Percentiles rank a stretch among this genome's conserved stretches.
Conservation (phyloP, 1,139 yeast species). For the Martiniozyma asiatica region DNA sequence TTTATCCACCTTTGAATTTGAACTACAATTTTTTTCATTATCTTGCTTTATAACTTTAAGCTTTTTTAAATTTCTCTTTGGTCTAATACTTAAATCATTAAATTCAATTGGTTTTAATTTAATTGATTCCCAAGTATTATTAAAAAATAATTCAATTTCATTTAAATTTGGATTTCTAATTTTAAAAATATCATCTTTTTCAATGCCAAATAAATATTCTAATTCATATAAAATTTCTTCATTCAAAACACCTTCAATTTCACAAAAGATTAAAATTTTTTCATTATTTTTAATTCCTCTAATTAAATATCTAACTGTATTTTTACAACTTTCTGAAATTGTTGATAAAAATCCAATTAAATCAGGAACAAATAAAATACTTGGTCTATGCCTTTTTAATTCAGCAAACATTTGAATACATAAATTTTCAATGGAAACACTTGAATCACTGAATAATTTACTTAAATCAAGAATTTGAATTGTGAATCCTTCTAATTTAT, state of each 20-base stretch:
- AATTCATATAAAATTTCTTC: constrained; percentile 14
- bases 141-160: constrained; percentile 45
- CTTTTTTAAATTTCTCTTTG: constrained; percentile 34
- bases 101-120: constrained; percentile 56
- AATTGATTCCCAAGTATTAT: constrained; percentile 42
- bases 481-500: constrained; percentile 80
- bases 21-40: constrained; percentile 1
- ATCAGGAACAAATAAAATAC: constrained; percentile 76
- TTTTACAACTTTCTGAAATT: constrained; percentile 55
- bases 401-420: constrained; percentile 79
- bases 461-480: constrained; percentile 80
- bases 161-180: constrained; percentile 32
- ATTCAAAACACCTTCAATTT: constrained; percentile 37
- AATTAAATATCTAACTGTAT: constrained; percentile 61
- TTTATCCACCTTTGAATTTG: constrained; percentile 3
- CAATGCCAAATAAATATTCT: constrained; percentile 15
- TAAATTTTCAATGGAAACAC: constrained; percentile 74
- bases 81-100: constrained; percentile 40
- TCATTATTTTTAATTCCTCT: constrained; percentile 64
- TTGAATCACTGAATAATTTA: constrained; percentile 64
- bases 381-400: constrained; percentile 83
- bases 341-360: constrained; percentile 67
- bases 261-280: constrained; percentile 63
- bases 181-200: constrained; percentile 28
- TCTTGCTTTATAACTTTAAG: constrained; percentile 27